A percentile compares a stretch with the other conserved stretches of the same genome.
These are phyloP conservation scores for Clarireedia sp. DNA, from an alignment of 2,329 filamentous ascomycete genomes.

Conservation along the genomic window DNA sequence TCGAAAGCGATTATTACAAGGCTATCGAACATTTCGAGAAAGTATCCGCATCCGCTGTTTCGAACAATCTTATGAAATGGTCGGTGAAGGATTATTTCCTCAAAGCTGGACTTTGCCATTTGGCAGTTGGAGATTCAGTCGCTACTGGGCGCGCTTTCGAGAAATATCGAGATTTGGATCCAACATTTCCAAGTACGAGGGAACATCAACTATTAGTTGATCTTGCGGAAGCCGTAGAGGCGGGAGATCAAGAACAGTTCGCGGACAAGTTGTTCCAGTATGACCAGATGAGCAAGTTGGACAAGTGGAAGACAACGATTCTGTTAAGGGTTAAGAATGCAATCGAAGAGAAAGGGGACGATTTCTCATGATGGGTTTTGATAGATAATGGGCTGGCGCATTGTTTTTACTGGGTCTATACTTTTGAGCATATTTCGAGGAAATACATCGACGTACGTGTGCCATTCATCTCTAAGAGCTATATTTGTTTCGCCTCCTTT, in stretches of 20 bases:
- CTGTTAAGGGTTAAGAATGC: slow-evolving; percentile 74
- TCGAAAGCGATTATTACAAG: slow-evolving; percentile 78
- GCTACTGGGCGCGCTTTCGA: slow-evolving; percentile 73
- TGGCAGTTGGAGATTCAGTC: slow-evolving; percentile 66
- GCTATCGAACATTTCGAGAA: slow-evolving; percentile 77
- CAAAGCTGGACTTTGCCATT: slow-evolving; percentile 86
- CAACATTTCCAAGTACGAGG: slow-evolving; percentile 65
- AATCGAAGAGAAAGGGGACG: slow-evolving; percentile 65
- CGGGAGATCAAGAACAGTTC: slow-evolving; percentile 73
- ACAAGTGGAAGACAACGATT: slow-evolving; percentile 94
- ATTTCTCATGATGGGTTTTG: slow-evolving; percentile 48
- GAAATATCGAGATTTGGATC: slow-evolving; percentile 72
- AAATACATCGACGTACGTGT: background rate
- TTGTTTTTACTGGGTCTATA: background rate
- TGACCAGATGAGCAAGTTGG: slow-evolving; percentile 86
- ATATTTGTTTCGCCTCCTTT: no score
- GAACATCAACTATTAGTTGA: slow-evolving; percentile 78
- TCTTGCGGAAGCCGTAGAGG: slow-evolving; percentile 65
- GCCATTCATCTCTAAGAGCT: background rate
- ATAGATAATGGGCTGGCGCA: slow-evolving; percentile 2
- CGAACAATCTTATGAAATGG: slow-evolving; percentile 90
- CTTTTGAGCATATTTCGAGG: background rate
- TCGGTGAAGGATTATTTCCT: slow-evolving; percentile 93
- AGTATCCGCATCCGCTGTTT: slow-evolving; percentile 68
- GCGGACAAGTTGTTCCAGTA: slow-evolving; percentile 81